Percentiles rank a stretch among this genome's conserved stretches.
Evolutionary conservation across 306 rosid genomes (phyloP).

Genomic region (Sesbania bispinosa): DNA sequence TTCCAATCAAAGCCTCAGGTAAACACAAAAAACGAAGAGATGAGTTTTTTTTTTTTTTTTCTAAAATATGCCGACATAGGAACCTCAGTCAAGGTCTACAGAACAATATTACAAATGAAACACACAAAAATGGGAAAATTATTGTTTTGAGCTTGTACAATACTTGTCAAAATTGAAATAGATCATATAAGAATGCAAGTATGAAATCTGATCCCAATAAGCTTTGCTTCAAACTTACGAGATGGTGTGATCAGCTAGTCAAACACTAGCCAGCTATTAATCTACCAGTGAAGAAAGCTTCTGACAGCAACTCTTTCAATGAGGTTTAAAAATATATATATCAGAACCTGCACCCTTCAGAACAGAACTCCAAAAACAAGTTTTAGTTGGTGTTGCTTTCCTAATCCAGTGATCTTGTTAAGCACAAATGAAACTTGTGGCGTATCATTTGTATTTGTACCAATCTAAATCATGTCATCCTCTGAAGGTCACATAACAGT

Average conservation of each 20-base stretch:
- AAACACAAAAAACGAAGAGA: no score
- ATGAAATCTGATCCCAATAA: not conserved
- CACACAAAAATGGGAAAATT: not conserved
- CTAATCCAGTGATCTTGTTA: not conserved
- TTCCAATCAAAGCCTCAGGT: no score
- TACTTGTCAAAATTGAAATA: not conserved
- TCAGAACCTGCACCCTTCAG: not conserved
- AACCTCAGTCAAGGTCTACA: no score
- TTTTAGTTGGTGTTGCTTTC: not conserved
- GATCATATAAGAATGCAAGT: not conserved
- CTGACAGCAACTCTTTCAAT: no score
- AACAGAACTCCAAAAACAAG: not conserved
- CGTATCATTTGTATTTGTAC: slow-evolving; percentile 4
- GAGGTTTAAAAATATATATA: not conserved
- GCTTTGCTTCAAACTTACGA: not conserved
- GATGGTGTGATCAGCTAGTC: not conserved
- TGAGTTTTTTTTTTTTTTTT: no score
- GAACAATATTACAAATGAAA: no score
- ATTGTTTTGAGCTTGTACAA: not conserved
- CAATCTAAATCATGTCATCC: slow-evolving; percentile 17
- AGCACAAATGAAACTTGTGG: not conserved
- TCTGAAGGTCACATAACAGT: not conserved
- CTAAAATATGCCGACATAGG: no score
- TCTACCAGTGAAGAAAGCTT: not conserved
- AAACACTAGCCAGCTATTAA: not conserved